phyloP scores from a whole-genome alignment of 768 basidiomycete genomes.

The Rhizopogon sp. region DNA sequence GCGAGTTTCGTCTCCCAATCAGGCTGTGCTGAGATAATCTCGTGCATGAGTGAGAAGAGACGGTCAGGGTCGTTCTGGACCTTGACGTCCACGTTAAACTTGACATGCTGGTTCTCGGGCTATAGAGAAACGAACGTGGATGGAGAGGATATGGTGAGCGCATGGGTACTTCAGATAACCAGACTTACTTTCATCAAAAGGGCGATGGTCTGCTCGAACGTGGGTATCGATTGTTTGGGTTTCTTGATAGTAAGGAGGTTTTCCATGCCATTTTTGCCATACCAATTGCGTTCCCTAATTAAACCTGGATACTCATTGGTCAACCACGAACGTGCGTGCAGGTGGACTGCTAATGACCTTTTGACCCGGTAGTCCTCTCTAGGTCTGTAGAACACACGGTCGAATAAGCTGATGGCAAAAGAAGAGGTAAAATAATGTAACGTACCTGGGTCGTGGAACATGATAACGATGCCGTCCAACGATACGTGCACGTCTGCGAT shows the following conservation, averaged over 20 bases:
- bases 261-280: constrained; percentile 67
- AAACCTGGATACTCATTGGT: constrained; percentile 37
- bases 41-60: constrained; percentile 79
- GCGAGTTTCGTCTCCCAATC: constrained; percentile 74
- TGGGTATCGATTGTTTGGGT: constrained; percentile 85
- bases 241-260: constrained; percentile 74
- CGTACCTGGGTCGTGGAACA: constrained; percentile 93
- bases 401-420: constrained; percentile 15
- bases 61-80: constrained; percentile 84
- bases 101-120: constrained; percentile 73
- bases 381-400: constrained; percentile 40
- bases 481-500: constrained; percentile 93
- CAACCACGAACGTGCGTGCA: constrained; percentile 21
- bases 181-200: constrained; percentile 68
- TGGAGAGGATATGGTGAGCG: constrained; percentile 3
- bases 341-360: constrained; percentile 34
- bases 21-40: constrained; percentile 54
- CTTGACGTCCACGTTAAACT: constrained; percentile 91
- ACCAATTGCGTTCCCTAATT: constrained; percentile 70
- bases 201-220: constrained; percentile 78
- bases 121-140: constrained; percentile 17
- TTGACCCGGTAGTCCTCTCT: constrained; percentile 76
- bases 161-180: constrained; percentile 6
- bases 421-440: constrained; percentile 11
- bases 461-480: constrained; percentile 77